Percentiles rank a stretch among this genome's conserved stretches.
These are phyloP conservation scores for Isabelozyma gotoi DNA, from an alignment of 805 yeast species.

Conservation along the genomic window DNA sequence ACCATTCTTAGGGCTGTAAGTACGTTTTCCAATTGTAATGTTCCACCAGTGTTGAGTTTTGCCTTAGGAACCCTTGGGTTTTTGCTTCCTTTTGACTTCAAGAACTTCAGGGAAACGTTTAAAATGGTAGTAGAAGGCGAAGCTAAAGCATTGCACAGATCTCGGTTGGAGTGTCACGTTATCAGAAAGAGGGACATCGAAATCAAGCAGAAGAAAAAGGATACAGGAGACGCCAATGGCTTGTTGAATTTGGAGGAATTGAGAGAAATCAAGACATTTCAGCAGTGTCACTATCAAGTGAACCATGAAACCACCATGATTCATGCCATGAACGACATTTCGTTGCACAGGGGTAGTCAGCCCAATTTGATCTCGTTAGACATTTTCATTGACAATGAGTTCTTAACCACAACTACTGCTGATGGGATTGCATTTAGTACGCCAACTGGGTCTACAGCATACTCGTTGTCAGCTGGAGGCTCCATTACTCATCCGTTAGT, in stretches of 20 bases:
- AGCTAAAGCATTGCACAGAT: slow-evolving; percentile 72
- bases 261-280: slow-evolving; percentile 8
- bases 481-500: slow-evolving; percentile 89
- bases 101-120: slow-evolving; percentile 59
- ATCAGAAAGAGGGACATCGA: slow-evolving; percentile 23
- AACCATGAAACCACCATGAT: slow-evolving; percentile 33
- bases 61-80: slow-evolving; percentile 92
- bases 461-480: slow-evolving; percentile 87
- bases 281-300: slow-evolving; percentile 14
- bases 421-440: slow-evolving; percentile 86
- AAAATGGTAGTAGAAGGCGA: slow-evolving; percentile 63
- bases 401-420: slow-evolving; percentile 85
- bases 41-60: slow-evolving; percentile 88
- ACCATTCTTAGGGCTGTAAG: slow-evolving; percentile 85
- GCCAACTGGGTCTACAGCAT: slow-evolving; percentile 96
- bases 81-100: slow-evolving; percentile 80
- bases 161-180: slow-evolving; percentile 76
- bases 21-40: slow-evolving; percentile 64
- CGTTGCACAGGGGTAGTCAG: slow-evolving; percentile 81
- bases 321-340: slow-evolving; percentile 92
- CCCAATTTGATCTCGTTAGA: slow-evolving; percentile 85
- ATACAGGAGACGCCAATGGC: slow-evolving; percentile 3
- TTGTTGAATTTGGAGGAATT: slow-evolving; percentile 6
- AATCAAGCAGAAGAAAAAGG: slow-evolving; percentile 4
- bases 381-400: slow-evolving; percentile 80